Conservation (phyloP, 352 stramenopile genomes). For the Phytophthora sansomeana region DNA sequence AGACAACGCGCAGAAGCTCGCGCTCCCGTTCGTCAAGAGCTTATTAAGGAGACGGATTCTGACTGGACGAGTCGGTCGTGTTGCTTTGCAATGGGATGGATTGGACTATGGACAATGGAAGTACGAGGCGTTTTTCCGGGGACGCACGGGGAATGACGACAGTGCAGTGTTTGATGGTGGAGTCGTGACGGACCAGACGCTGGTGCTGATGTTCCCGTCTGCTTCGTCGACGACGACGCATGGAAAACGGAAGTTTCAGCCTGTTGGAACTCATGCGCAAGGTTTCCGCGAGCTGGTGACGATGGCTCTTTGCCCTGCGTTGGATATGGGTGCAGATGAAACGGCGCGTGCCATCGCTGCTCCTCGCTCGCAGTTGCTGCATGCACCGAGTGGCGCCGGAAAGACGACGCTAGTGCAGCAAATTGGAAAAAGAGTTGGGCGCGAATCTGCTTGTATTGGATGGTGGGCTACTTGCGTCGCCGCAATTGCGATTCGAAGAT, state of each 20-base stretch:
- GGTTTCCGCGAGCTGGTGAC: slow-evolving; percentile 50
- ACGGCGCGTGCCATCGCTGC: slow-evolving; percentile 9
- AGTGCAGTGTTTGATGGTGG: slow-evolving; percentile 35
- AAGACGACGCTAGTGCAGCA: slow-evolving; percentile 78
- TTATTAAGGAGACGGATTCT: slow-evolving; percentile 59
- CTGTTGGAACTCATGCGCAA: slow-evolving; percentile 51
- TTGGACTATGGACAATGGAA: slow-evolving; percentile 70
- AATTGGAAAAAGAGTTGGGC: slow-evolving; percentile 47
- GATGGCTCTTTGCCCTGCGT: slow-evolving; percentile 37
- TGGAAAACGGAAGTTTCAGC: slow-evolving; percentile 18
- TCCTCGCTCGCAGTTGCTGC: slow-evolving; percentile 62
- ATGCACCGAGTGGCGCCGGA: slow-evolving; percentile 70
- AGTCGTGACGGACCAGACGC: slow-evolving; percentile 66
- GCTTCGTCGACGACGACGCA: slow-evolving; percentile 15
- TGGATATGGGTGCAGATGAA: slow-evolving; percentile 1
- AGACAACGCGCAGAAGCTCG: slow-evolving; percentile 48
- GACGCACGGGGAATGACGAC: slow-evolving; percentile 4
- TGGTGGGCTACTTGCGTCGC: slow-evolving; percentile 58
- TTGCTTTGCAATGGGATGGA: slow-evolving; percentile 57
- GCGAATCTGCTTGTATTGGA: slow-evolving; percentile 78
- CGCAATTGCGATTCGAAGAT: slow-evolving; percentile 61
- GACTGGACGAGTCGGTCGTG: slow-evolving; percentile 23
- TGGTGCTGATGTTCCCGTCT: slow-evolving; percentile 67
- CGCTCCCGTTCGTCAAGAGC: slow-evolving; percentile 61
- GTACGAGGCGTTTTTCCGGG: slow-evolving; percentile 58